Evolutionary conservation across 768 basidiomycete genomes (phyloP), one percentile per base, ranked within the genome.

Genomic region (Tricholomella constricta): DNA sequence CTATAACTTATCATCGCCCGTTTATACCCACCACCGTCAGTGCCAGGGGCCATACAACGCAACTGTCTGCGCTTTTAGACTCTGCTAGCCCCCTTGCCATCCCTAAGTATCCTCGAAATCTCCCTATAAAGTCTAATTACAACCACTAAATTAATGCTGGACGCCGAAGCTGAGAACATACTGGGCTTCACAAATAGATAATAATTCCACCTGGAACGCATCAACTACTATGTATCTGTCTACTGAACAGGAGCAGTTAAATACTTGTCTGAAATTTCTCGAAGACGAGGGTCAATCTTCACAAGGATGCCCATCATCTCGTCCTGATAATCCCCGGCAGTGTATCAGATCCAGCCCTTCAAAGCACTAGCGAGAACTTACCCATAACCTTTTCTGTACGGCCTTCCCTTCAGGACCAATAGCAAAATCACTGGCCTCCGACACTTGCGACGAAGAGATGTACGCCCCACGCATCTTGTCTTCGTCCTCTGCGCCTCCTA

Each of bases 331-430:
- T 23, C 8, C 6, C 19, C 11, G 36, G n/a, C n/a, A 37, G 4
- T 52, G 2, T 42, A 36, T 27, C 38, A 45, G 26, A 31, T 19
- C 9, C 6, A 4, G n/a, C 10, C 11, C 4, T 22, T 22, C 19
- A 7, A 40, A 19, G 14, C 41, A 20, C 14, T 15, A 5, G 20
- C 26, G 7, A 22, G 14, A 23, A 48, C 60, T 6, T 22, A 61
- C 60, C 60, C 60, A 61, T 9, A 61, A 44, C 25, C 41, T 58
- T 11, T 61, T 35, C 46, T 56, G 60, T 6, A 58, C 25, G 9
- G 12, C 34, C 26, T 23, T 42, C 10, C 57, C 54, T 41, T 55
- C 46, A 1, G 8, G 2, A 2, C 54, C 43, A 12, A 61, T 46
- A 10, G 46, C 48, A 40, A 53, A 48, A 26, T 61, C 54, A 19